These are phyloP conservation scores for Backusella tuberculispora DNA, from an alignment of 192 early-diverging fungal genomes.

Conservation along the genomic window DNA sequence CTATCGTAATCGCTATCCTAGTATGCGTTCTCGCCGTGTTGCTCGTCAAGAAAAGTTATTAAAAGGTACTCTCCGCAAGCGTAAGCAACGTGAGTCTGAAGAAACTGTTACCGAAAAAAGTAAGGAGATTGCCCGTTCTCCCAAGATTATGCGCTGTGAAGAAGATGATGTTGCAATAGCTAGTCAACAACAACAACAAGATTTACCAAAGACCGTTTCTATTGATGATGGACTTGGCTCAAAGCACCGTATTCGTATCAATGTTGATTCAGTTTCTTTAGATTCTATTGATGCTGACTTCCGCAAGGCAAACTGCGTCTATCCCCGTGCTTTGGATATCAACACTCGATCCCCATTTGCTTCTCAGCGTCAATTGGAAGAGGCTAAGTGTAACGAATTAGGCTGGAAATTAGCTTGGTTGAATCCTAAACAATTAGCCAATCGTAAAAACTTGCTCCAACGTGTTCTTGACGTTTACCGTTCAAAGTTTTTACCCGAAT, in stretches of 20 bases:
- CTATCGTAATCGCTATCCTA: conserved; percentile 71
- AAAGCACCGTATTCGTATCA: conserved; percentile 45
- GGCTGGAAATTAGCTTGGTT: conserved; percentile 64
- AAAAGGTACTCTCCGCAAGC: conserved; percentile 58
- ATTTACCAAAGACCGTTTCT: conserved; percentile 30
- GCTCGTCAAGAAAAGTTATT: conserved; percentile 71
- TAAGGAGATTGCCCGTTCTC: background rate
- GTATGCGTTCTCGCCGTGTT: conserved; percentile 73
- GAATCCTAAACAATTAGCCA: conserved; percentile 32
- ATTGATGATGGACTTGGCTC: conserved; percentile 38
- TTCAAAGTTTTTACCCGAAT: conserved; percentile 30
- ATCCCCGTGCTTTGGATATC: conserved; percentile 46
- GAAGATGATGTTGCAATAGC: background rate
- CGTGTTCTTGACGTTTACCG: conserved; percentile 42
- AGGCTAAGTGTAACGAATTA: conserved; percentile 57
- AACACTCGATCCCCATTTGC: conserved; percentile 28
- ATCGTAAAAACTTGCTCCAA: conserved; percentile 37
- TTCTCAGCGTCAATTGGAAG: conserved; percentile 44
- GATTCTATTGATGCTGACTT: conserved; percentile 48
- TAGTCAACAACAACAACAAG: background rate
- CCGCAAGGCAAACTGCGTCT: conserved; percentile 58
- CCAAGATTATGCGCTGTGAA: background rate
- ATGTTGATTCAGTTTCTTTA: conserved; percentile 54
- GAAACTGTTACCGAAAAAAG: background rate
- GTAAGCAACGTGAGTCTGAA: conserved; percentile 40